phyloP scores from a whole-genome alignment of 2,329 filamentous ascomycete genomes.

The Calonectria montana region DNA sequence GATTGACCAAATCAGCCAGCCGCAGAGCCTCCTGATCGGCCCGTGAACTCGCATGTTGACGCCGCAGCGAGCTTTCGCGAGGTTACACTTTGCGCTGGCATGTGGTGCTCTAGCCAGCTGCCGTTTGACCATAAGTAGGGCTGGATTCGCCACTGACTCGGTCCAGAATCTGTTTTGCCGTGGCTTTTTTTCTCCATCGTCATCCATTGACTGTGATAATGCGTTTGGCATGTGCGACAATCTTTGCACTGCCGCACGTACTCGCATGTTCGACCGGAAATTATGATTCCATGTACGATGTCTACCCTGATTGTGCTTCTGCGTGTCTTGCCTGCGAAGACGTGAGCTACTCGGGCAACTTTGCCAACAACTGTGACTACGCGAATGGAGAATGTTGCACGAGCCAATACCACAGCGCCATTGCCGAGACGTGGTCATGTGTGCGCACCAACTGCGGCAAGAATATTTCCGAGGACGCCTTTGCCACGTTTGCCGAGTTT shows the following conservation, averaged over 20 bases:
- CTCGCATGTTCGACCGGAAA: constrained; percentile 10
- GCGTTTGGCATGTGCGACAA: background rate
- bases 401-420: constrained; percentile 8
- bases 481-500: constrained; percentile 5
- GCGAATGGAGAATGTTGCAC: constrained; percentile 13
- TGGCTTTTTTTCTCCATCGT: background rate
- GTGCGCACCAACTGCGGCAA: background rate
- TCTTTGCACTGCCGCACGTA: background rate
- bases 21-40: no score
- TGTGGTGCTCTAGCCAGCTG: no score
- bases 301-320: constrained; percentile 9
- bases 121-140: no score
- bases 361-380: constrained; percentile 25
- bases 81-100: no score
- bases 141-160: background rate
- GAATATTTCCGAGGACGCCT: background rate
- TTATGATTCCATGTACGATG: constrained; percentile 2
- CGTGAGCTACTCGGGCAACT: constrained; percentile 11
- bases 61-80: no score
- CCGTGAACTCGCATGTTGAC: no score
- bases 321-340: constrained; percentile 10
- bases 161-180: background rate
- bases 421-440: constrained; percentile 17
- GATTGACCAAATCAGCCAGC: no score
- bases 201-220: background rate